Evolutionary conservation across 306 rosid genomes (phyloP), one percentile per base, ranked within the genome.

Genomic region (Sechiopsis laciniata): DNA sequence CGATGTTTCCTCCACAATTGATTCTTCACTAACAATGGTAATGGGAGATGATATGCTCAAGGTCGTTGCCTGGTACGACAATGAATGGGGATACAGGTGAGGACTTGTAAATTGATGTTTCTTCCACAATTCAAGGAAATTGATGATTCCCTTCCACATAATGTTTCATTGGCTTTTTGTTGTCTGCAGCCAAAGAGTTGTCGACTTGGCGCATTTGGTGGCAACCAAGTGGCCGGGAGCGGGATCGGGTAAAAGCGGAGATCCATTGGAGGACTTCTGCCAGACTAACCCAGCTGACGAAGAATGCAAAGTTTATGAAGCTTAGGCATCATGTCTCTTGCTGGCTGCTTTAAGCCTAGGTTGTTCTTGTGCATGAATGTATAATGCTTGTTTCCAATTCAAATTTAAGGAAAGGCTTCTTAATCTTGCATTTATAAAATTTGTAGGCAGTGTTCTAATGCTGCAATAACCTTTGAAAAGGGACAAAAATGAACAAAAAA

Each of bases 21-120:
- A 95, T 80, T 88, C 99, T 22, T 95, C 99, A 65, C 71, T 95
- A 55, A 91, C 96, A 60, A 91, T 95, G 99, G 99, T 95, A 73
- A 95, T 95, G 99, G 99, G 99, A 32, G 99, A 91, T 76, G 99
- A 95, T 73, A 95, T 95, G 99, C 90, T 95, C 29, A 95, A 95
- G 86, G 99, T 95, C 10, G 97, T 95, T 67, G 99, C 99, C 76
- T 95, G 99, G 99, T 95, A 95, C 57, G 99, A 91, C 87, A 95
- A 95, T 37, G 97, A 95, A 79, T 95, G 99, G 99, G 99, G 99
- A 64, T 95, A 95, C 90, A 94, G 98, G 98, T 92, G 72, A 84
- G 87, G 32, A 65, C 70, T 24, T 58, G 46, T 37, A 37, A 37
- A 3, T 40, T 40, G 46, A 32, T 32, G 37, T 32, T 32, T 32